Evolutionary conservation across 1,284 basidiomycete species (phyloP).

Genomic region (Marasmius sp.): DNA sequence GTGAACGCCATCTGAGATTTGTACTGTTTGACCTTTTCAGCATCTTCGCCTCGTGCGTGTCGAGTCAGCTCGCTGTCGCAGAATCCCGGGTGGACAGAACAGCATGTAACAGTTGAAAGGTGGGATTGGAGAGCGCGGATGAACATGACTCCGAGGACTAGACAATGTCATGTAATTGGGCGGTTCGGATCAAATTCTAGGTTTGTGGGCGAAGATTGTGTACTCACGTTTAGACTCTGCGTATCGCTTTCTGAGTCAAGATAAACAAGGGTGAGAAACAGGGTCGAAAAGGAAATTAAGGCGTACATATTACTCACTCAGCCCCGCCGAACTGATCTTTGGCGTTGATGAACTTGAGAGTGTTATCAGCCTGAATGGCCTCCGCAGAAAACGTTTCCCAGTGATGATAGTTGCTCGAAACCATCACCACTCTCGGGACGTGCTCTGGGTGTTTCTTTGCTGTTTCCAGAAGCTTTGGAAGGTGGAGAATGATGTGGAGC

Average conservation of each 20-base stretch:
- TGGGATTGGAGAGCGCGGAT: constrained; percentile 36
- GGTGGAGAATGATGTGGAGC: not conserved
- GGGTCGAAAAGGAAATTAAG: too few species aligned
- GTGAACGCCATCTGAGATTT: constrained; percentile 29
- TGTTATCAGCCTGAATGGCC: constrained; percentile 23
- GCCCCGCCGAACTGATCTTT: constrained; percentile 18
- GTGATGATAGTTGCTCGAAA: constrained; percentile 37
- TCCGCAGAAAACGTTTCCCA: constrained; percentile 18
- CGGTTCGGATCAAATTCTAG: constrained; percentile 2
- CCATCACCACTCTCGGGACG: not conserved
- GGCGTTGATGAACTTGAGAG: constrained; percentile 17
- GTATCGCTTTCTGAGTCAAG: constrained; percentile 20
- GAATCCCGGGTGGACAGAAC: constrained; percentile 44
- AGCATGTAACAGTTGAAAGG: constrained; percentile 33
- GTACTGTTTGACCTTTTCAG: constrained; percentile 17
- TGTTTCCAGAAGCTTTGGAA: not conserved
- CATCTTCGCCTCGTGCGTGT: constrained; percentile 16
- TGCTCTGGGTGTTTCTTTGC: not conserved
- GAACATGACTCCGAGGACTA: constrained; percentile 45
- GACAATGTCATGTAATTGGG: not conserved
- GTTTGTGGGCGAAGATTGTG: not conserved
- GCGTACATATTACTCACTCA: not conserved
- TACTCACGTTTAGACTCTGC: constrained; percentile 32
- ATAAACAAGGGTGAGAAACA: constrained; percentile 13
- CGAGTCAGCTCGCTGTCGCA: constrained; percentile 42